Percentiles rank a stretch among this genome's conserved stretches.
phyloP scores from a whole-genome alignment of 768 basidiomycete genomes.

The Lactarius sanguifluus region DNA sequence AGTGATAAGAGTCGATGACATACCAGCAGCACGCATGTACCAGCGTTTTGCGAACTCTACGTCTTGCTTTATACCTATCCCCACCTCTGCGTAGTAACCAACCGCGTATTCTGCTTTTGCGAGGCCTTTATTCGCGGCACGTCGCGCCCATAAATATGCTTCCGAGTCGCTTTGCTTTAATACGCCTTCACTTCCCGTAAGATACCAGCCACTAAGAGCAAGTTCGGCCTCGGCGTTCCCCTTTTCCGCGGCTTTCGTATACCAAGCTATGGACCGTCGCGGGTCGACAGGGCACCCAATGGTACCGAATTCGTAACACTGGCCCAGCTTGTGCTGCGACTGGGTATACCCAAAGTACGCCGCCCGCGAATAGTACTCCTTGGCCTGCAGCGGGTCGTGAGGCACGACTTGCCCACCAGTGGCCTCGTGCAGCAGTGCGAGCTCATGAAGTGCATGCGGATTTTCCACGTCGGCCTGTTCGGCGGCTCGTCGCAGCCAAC shows the following conservation, averaged over 20 bases:
- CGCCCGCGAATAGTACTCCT: constrained; percentile 84
- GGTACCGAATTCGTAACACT: constrained; percentile 91
- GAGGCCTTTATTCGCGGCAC: constrained; percentile 94
- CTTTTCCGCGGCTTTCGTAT: constrained; percentile 97
- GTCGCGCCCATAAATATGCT: constrained; percentile 97
- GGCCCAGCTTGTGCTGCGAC: constrained; percentile 93
- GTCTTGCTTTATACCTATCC: constrained; percentile 96
- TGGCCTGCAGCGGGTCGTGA: constrained; percentile 79
- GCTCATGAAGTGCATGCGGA: constrained; percentile 94
- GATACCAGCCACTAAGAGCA: constrained; percentile 96
- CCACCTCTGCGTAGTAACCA: constrained; percentile 96
- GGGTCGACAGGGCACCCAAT: constrained; percentile 92
- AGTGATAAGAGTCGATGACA: constrained; percentile 25
- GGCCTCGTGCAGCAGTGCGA: constrained; percentile 83
- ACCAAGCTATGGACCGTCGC: constrained; percentile 94
- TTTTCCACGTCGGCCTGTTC: constrained; percentile 98
- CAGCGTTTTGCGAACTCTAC: constrained; percentile 94
- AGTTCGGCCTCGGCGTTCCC: constrained; percentile 94
- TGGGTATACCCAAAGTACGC: constrained; percentile 92
- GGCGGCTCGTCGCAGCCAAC: constrained; percentile 92
- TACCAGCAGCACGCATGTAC: constrained; percentile 99
- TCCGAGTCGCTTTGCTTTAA: constrained; percentile 97
- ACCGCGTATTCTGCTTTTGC: constrained; percentile 99
- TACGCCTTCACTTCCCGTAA: constrained; percentile 93
- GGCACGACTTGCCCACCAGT: constrained; percentile 65